Base-by-base conservation (phyloP, 2,329 filamentous ascomycete genomes). In the Fusarium nematophilum region DNA sequence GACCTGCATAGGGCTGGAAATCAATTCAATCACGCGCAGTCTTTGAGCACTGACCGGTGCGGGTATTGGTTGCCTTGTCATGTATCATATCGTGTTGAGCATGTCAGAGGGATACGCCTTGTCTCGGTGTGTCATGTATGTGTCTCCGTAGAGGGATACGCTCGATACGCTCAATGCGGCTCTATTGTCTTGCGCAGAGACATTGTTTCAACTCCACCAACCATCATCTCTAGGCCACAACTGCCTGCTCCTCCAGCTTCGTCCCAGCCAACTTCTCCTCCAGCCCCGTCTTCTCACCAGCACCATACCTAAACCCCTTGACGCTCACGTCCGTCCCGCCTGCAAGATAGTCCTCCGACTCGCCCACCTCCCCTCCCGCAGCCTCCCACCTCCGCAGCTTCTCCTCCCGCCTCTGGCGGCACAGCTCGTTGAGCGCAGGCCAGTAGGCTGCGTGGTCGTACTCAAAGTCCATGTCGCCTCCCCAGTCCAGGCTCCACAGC, bases 391-490 rank as follows among this genome's bases (percentile, higher is more conserved):
- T 82, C 66, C 86, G 81, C 59, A 78, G 79, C 68, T 86, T 86
- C 60, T 85, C 84, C 21, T 84, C 83, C 42, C 86, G 84, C 64
- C 85, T 86, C 73, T 89, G 81, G 14, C 84, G 83, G 62, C 89
- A 90, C 68, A 96, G 76, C 68, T 86, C 83, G 68, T 87, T 86
- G 57, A 99, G 81, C 2, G 91, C 90, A 1, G 93, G 92, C 95
- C 95, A 99, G 81, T 97, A 99, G 13, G 81, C 76, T 1, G 83
- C 78, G 77, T 99, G 95, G 70, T 97, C 91, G 75, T 99, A 99
- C 69, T 92, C 89, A 73, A 99, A 98, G 56, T 93, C 85, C 59
- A 96, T 85, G 43, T 91, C 85, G 53, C 95, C 94, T 40, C 89
- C 88, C 66, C 80, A 82, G 69, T 90, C 88, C 53, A 88, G 83